These are phyloP conservation scores for Plasmodium yoelii DNA, from an alignment of 169 alveolate species.

Conservation along the genomic window DNA sequence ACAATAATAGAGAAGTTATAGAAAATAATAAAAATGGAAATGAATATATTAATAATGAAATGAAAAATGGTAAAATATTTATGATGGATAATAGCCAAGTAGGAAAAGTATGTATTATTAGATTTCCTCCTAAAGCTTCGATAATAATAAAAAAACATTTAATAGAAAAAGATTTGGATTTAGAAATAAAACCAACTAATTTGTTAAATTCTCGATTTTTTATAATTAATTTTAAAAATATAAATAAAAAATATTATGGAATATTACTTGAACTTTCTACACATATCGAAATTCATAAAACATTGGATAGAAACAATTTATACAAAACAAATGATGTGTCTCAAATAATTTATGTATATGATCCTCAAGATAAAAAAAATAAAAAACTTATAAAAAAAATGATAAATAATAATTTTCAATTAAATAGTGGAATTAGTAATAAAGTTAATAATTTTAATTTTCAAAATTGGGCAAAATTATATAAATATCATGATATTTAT, in stretches of 20 bases:
- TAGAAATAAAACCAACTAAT: constrained; percentile 79
- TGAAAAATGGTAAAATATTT: constrained; percentile 17
- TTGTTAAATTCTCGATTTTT: constrained; percentile 79
- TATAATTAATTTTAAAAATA: constrained; percentile 64
- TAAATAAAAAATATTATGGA: constrained; percentile 74
- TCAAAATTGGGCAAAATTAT: constrained; percentile 43
- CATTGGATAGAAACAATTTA: constrained; percentile 77
- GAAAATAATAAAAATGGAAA: background rate
- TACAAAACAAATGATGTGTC: constrained; percentile 78
- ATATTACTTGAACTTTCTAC: constrained; percentile 79
- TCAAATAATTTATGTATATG: constrained; percentile 80
- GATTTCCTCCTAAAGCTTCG: constrained; percentile 73
- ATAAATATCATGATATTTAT: constrained; percentile 51
- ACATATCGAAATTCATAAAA: constrained; percentile 80
- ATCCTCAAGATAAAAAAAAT: constrained; percentile 16
- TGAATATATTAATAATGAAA: background rate
- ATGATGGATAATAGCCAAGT: constrained; percentile 27
- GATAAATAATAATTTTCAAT: constrained; percentile 50
- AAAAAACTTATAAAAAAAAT: constrained; percentile 18
- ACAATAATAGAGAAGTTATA: background rate
- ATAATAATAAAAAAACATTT: constrained; percentile 62
- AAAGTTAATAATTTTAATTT: constrained; percentile 28
- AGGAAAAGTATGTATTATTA: constrained; percentile 75
- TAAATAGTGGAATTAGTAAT: constrained; percentile 30
- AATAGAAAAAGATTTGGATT: constrained; percentile 45